These are phyloP conservation scores for Epichloe typhina DNA, from an alignment of 2,329 filamentous ascomycete species.

Conservation along the genomic window DNA sequence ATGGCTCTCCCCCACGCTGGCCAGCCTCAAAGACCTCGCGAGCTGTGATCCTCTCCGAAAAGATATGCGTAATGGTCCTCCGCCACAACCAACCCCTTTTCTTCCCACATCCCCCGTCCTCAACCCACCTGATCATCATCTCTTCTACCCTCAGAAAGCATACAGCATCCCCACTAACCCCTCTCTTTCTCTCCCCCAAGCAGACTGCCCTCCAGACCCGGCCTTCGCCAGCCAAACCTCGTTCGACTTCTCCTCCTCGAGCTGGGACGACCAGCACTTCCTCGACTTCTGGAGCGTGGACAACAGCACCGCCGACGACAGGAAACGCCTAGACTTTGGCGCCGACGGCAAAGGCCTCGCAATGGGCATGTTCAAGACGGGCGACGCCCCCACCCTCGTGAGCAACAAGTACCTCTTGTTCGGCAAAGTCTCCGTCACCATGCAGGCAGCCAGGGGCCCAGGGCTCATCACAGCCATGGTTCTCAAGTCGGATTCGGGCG, in stretches of 20 bases:
- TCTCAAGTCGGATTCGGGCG: conserved; percentile 62
- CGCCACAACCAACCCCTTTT: neutral
- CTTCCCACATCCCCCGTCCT: no score
- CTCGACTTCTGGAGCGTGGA: conserved; percentile 17
- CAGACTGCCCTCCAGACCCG: conserved; percentile 48
- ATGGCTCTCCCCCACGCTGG: conserved; percentile 5
- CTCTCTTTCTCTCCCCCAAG: neutral
- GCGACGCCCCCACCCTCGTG: conserved; percentile 48
- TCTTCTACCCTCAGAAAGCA: neutral
- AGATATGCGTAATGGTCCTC: conserved; percentile 11
- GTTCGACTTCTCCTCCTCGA: conserved; percentile 52
- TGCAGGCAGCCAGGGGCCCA: conserved; percentile 57
- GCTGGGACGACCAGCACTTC: conserved; percentile 25
- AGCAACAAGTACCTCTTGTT: conserved; percentile 76
- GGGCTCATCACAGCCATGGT: conserved; percentile 70
- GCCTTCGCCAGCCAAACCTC: conserved; percentile 42
- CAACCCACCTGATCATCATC: neutral
- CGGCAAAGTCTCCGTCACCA: conserved; percentile 54
- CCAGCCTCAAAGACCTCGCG: conserved; percentile 11
- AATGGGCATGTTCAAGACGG: conserved; percentile 43
- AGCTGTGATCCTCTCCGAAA: conserved; percentile 14
- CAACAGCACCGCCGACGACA: conserved; percentile 19
- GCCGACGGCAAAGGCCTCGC: conserved; percentile 16
- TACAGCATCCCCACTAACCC: neutral
- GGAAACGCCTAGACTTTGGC: conserved; percentile 14